phyloP scores from a whole-genome alignment of 441 rosid species.

The Arabidopsis hybrid region DNA sequence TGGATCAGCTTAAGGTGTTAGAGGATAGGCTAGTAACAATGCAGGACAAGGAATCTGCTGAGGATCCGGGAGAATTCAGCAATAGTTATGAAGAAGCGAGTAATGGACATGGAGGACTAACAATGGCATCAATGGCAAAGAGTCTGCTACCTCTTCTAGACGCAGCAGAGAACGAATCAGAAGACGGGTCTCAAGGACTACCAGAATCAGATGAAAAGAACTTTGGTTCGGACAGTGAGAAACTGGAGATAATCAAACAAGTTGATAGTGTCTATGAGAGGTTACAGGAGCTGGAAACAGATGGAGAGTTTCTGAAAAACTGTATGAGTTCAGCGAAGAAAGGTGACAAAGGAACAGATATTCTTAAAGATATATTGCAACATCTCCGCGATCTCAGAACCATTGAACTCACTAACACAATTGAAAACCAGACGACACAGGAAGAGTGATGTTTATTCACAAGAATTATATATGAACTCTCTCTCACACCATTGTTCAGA shows the following conservation, averaged over 20 bases:
- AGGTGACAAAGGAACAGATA: slow-evolving; percentile 64
- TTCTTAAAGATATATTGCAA: slow-evolving; percentile 74
- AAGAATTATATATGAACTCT: background rate
- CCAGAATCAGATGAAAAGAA: slow-evolving; percentile 40
- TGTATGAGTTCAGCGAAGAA: slow-evolving; percentile 61
- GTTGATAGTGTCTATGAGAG: slow-evolving; percentile 73
- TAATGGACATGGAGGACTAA: slow-evolving; percentile 44
- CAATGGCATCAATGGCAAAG: slow-evolving; percentile 81
- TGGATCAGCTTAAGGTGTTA: slow-evolving; percentile 66
- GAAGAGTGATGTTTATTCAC: slow-evolving; percentile 30
- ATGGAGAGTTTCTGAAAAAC: slow-evolving; percentile 59
- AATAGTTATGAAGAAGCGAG: slow-evolving; percentile 48
- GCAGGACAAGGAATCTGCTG: slow-evolving; percentile 63
- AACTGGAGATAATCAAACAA: slow-evolving; percentile 60
- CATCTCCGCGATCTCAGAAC: slow-evolving; percentile 65
- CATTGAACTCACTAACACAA: slow-evolving; percentile 58
- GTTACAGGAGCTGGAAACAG: slow-evolving; percentile 69
- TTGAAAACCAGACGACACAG: slow-evolving; percentile 24
- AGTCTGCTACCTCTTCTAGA: slow-evolving; percentile 78
- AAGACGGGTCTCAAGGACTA: slow-evolving; percentile 50
- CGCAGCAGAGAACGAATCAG: slow-evolving; percentile 65
- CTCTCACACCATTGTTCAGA: background rate
- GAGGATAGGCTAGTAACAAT: slow-evolving; percentile 67
- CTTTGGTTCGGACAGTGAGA: slow-evolving; percentile 58
- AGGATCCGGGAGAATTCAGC: slow-evolving; percentile 50